phyloP scores from a whole-genome alignment of 805 yeast genomes.

The Pichia ethanolica region DNA sequence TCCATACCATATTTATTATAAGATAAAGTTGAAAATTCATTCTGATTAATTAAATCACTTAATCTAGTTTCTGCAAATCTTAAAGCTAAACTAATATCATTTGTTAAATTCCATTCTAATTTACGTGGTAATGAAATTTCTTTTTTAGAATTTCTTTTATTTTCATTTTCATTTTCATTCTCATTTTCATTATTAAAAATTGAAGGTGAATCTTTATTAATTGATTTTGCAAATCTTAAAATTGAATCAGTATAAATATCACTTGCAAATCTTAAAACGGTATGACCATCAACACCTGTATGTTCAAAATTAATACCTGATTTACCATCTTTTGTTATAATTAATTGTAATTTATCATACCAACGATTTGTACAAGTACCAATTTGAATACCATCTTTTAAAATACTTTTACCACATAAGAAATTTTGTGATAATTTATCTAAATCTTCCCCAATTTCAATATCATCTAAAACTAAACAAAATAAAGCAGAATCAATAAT shows the following conservation, averaged over 20 bases:
- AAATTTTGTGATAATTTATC: slow-evolving; percentile 71
- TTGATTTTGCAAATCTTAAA: slow-evolving; percentile 74
- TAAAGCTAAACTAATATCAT: slow-evolving; percentile 68
- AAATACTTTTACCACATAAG: slow-evolving; percentile 75
- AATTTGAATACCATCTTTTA: slow-evolving; percentile 81
- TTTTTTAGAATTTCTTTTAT: slow-evolving; percentile 37
- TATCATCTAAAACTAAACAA: slow-evolving; percentile 76
- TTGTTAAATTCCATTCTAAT: slow-evolving; percentile 79
- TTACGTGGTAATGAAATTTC: slow-evolving; percentile 66
- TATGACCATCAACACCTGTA: slow-evolving; percentile 94
- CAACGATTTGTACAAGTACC: slow-evolving; percentile 94
- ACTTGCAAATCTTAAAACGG: slow-evolving; percentile 78
- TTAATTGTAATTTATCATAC: slow-evolving; percentile 84
- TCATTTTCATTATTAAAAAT: slow-evolving; percentile 43
- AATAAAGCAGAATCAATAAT: slow-evolving; percentile 79
- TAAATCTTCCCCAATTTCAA: slow-evolving; percentile 50
- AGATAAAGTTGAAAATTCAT: slow-evolving; percentile 78
- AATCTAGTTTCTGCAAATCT: slow-evolving; percentile 88
- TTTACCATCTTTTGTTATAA: slow-evolving; percentile 79
- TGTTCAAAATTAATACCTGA: slow-evolving; percentile 93
- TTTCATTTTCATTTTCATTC: slow-evolving; percentile 39
- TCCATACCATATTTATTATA: slow-evolving; percentile 68
- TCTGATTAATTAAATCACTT: slow-evolving; percentile 74
- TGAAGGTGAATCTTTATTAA: slow-evolving; percentile 68
- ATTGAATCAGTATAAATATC: slow-evolving; percentile 91